Percentiles rank a stretch among this genome's conserved stretches.
Conservation (phyloP, 768 basidiomycete genomes). For the Phylloporus sp. region DNA sequence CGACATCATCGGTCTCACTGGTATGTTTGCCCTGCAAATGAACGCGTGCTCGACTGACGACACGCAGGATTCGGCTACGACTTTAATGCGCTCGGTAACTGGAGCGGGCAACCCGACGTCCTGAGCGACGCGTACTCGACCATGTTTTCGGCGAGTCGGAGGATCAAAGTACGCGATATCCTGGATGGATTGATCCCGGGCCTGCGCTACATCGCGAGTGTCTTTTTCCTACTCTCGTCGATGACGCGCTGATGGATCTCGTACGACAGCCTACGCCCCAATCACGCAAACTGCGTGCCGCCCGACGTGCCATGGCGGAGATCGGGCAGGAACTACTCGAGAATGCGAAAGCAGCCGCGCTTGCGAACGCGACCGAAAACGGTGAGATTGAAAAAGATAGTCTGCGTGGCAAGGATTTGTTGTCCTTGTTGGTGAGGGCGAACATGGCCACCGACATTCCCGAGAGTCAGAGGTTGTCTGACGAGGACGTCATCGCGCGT, state of each 20-base stretch:
- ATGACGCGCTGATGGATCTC: neutral
- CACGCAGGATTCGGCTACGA: slow-evolving; percentile 35
- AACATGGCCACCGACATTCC: slow-evolving; percentile 60
- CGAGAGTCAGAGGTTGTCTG: slow-evolving; percentile 49
- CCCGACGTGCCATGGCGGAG: slow-evolving; percentile 40
- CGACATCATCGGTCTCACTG: slow-evolving; percentile 41
- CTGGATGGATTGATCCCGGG: slow-evolving; percentile 34
- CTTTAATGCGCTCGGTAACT: slow-evolving; percentile 32
- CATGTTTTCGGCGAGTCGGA: slow-evolving; percentile 21
- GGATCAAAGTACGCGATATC: slow-evolving; percentile 23
- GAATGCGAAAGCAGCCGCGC: slow-evolving; percentile 44
- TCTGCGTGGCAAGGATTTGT: slow-evolving; percentile 45
- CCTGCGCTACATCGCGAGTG: slow-evolving; percentile 37
- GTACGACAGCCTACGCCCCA: slow-evolving; percentile 19
- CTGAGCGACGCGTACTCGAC: slow-evolving; percentile 32
- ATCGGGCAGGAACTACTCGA: slow-evolving; percentile 47
- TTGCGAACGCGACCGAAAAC: slow-evolving; percentile 15
- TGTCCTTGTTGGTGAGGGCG: slow-evolving; percentile 35
- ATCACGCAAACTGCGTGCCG: slow-evolving; percentile 17
- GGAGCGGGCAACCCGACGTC: slow-evolving; percentile 24
- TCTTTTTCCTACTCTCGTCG: neutral
- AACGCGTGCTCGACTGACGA: neutral
- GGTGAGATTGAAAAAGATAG: slow-evolving; percentile 33
- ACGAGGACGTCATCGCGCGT: slow-evolving; percentile 59
- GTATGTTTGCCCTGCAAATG: slow-evolving; percentile 12